These are phyloP conservation scores for Berkeleyomyces basicola DNA, from an alignment of 2,329 filamentous ascomycete genomes.

Conservation along the genomic window DNA sequence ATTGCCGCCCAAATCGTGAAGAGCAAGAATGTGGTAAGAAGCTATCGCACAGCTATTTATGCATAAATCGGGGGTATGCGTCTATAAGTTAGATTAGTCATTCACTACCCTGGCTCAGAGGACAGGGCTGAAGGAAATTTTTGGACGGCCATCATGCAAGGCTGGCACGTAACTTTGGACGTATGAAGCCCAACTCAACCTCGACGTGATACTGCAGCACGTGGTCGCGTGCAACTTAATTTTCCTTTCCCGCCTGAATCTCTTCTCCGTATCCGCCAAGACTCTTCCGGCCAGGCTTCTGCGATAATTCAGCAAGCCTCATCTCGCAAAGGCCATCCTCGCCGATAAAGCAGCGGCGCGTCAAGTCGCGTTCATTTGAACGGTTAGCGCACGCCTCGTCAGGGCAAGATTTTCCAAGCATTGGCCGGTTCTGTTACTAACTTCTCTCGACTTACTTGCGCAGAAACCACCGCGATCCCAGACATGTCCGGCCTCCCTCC, in stretches of 20 bases:
- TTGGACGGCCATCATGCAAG: slow-evolving; percentile 13
- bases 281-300: neutral
- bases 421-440: neutral
- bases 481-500: slow-evolving; percentile 36
- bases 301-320: slow-evolving; percentile 7
- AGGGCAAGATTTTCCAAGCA: neutral
- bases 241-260: neutral
- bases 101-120: neutral
- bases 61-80: neutral
- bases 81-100: neutral
- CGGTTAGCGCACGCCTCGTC: neutral
- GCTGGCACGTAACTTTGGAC: slow-evolving; percentile 6
- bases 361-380: slow-evolving; percentile 12
- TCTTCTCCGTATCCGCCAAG: neutral
- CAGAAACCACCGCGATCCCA: neutral
- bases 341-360: slow-evolving; percentile 6
- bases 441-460: neutral
- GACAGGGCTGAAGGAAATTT: slow-evolving; percentile 14
- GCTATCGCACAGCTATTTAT: neutral
- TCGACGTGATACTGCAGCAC: slow-evolving; percentile 12
- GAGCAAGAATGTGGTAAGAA: neutral
- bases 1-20: neutral
- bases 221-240: slow-evolving; percentile 10
- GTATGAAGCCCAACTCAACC: slow-evolving; percentile 7
- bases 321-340: neutral